Conservation (phyloP, 106 monocot species). For the Dioscorea zingiberensis region DNA sequence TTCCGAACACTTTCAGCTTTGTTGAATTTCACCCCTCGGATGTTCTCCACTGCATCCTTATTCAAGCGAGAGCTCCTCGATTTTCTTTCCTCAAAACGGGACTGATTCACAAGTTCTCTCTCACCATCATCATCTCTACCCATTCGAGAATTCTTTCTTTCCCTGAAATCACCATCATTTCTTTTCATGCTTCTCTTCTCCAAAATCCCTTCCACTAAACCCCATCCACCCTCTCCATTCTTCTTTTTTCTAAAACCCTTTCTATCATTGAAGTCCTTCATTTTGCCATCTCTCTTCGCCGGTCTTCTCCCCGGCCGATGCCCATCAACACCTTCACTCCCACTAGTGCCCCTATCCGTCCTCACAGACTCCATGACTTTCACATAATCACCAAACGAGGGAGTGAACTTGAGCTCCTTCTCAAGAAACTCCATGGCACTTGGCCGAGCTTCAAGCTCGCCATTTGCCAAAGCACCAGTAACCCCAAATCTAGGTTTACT, state of each 20-base stretch:
- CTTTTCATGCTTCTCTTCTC: slow-evolving; percentile 9
- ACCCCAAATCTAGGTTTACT: slow-evolving; percentile 2
- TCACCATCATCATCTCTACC: too few species aligned
- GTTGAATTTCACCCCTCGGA: too few species aligned
- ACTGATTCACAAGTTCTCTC: too few species aligned
- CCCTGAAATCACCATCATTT: not conserved
- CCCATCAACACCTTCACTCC: slow-evolving; percentile 8
- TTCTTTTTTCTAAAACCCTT: not conserved
- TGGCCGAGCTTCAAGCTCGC: slow-evolving; percentile 16
- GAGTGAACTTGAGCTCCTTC: slow-evolving; percentile 70
- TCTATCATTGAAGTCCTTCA: not conserved
- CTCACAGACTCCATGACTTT: slow-evolving; percentile 74
- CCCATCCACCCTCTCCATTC: slow-evolving; percentile 20
- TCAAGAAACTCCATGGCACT: slow-evolving; percentile 22
- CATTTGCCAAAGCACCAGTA: slow-evolving; percentile 18
- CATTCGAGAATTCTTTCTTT: not conserved
- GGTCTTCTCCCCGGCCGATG: slow-evolving; percentile 16
- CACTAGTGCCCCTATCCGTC: slow-evolving; percentile 36
- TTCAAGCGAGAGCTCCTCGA: not conserved
- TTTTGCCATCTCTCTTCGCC: slow-evolving; percentile 10
- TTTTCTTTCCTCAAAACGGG: slow-evolving; percentile 1
- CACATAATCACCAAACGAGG: slow-evolving; percentile 82
- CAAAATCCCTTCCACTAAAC: slow-evolving; percentile 34
- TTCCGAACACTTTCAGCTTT: not conserved
- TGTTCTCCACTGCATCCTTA: too few species aligned